These are phyloP conservation scores for Microcos paniculata DNA, from an alignment of 345 rosid genomes.

Conservation along the genomic window DNA sequence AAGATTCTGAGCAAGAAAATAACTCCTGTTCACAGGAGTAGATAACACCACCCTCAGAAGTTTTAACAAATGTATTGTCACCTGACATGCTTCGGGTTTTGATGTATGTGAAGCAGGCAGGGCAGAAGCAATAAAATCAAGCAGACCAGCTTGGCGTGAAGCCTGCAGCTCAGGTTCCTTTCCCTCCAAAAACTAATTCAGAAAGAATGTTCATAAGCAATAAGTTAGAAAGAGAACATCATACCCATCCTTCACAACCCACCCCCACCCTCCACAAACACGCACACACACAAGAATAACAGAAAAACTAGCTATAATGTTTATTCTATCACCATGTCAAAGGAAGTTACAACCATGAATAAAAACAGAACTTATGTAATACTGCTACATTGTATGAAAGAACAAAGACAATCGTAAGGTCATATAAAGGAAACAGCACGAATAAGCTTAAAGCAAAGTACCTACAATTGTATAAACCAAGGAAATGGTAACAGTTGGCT, in stretches of 20 bases:
- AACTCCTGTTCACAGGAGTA: constrained; percentile 57
- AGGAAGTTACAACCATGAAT: neutral
- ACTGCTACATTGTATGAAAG: neutral
- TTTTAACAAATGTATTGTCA: constrained; percentile 62
- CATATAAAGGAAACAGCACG: neutral
- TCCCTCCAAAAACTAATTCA: constrained; percentile 65
- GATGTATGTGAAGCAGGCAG: constrained; percentile 79
- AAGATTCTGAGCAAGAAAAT: constrained; percentile 73
- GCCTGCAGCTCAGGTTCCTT: constrained; percentile 74
- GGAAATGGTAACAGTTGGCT: constrained; percentile 2
- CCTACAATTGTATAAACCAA: neutral
- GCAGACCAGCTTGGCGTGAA: constrained; percentile 75
- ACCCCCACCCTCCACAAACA: neutral
- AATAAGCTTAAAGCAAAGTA: neutral
- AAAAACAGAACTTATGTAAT: neutral
- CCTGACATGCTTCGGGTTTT: constrained; percentile 81
- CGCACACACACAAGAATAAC: neutral
- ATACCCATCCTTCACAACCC: neutral
- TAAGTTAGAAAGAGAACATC: constrained; percentile 8
- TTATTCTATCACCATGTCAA: neutral
- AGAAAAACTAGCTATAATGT: neutral
- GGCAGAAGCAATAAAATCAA: constrained; percentile 78
- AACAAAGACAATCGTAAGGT: neutral
- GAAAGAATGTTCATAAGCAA: constrained; percentile 15
- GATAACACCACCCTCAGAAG: constrained; percentile 66